phyloP scores from a whole-genome alignment of 805 yeast species.

The Myxozyma lipomycoides region DNA sequence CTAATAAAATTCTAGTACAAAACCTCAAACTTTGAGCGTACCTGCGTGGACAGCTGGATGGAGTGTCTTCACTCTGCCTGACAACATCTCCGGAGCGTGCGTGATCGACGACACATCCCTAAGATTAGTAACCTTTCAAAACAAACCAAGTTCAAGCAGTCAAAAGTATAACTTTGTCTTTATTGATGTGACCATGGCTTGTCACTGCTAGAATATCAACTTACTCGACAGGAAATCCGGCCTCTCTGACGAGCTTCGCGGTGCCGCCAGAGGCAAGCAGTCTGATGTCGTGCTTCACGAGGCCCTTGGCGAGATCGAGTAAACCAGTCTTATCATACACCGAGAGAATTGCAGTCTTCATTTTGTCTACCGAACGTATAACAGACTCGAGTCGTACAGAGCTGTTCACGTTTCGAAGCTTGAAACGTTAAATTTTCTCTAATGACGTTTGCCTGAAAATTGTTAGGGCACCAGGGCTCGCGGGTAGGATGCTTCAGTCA shows the following conservation, averaged over 20 bases:
- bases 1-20: neutral
- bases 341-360: constrained; percentile 88
- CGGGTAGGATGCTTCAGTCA: no score
- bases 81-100: constrained; percentile 98
- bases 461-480: no score
- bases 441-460: no score
- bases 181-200: no score
- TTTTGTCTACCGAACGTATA: no score
- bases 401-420: no score
- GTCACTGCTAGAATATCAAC: constrained; percentile 7
- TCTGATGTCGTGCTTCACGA: constrained; percentile 81
- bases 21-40: constrained; percentile 1
- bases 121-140: neutral
- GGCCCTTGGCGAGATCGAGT: constrained; percentile 92
- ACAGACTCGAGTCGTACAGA: no score
- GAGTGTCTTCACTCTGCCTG: constrained; percentile 96
- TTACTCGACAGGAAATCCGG: constrained; percentile 90
- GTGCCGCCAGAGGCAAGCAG: constrained; percentile 98
- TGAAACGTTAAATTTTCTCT: no score
- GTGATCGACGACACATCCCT: constrained; percentile 86
- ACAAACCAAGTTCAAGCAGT: no score
- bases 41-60: constrained; percentile 99
- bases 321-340: constrained; percentile 97
- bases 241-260: constrained; percentile 87
- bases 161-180: no score